Evolutionary conservation across 2,329 filamentous ascomycete species (phyloP).

Genomic region (Niveomyces coronatus): DNA sequence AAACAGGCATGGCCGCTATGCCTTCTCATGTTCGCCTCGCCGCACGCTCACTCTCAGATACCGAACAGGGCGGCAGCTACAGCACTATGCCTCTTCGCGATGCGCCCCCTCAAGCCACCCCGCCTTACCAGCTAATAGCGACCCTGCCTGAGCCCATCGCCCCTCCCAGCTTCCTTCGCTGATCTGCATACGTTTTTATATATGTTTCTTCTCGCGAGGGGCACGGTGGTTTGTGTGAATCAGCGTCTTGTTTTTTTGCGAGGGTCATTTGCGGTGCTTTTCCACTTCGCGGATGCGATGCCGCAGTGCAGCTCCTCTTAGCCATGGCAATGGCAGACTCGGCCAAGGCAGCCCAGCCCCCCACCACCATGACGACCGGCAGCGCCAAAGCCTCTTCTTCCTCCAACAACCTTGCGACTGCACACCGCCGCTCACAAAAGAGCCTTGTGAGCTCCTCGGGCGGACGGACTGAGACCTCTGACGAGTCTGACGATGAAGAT

Average conservation of each 20-base stretch:
- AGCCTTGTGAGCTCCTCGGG: conserved; percentile 5
- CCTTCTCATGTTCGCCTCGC: too few relatives aligned
- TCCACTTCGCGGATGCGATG: too few relatives aligned
- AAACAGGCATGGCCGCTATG: neutral
- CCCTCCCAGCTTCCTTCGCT: neutral
- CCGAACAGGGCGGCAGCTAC: too few relatives aligned
- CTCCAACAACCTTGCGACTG: conserved; percentile 1
- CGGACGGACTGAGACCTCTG: conserved; percentile 21
- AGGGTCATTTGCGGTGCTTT: too few relatives aligned
- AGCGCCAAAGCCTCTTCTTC: neutral
- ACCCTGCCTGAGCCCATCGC: neutral
- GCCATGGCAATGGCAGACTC: conserved; percentile 6
- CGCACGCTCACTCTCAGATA: too few relatives aligned
- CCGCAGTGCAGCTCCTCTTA: too few relatives aligned
- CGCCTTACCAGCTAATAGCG: neutral
- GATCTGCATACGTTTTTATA: too few relatives aligned
- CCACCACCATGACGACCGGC: conserved; percentile 3
- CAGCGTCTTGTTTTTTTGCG: too few relatives aligned
- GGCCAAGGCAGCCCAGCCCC: conserved; percentile 6
- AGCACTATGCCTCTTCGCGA: too few relatives aligned
- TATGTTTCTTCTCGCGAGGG: too few relatives aligned
- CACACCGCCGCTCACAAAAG: conserved; percentile 4
- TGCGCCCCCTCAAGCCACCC: neutral
- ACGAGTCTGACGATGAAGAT: conserved; percentile 26
- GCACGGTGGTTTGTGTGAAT: too few relatives aligned